Evolutionary conservation across 2,329 filamentous ascomycete genomes (phyloP).

Genomic region (Sclerotinia glacialis): DNA sequence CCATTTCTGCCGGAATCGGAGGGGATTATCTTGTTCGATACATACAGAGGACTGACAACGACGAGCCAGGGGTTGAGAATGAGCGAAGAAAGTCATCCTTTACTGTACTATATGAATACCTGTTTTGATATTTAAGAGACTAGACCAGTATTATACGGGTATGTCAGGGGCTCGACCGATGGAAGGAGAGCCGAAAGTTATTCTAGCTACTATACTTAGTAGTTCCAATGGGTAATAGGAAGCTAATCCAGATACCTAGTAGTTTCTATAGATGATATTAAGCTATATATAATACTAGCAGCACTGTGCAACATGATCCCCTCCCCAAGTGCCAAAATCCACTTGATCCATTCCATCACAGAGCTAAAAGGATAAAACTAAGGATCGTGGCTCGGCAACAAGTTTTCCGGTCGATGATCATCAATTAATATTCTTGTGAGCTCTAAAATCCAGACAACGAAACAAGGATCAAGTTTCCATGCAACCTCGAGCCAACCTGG

Average conservation of each 20-base stretch:
- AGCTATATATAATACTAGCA: not conserved
- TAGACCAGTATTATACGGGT: not conserved
- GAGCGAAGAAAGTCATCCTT: slow-evolving; percentile 18
- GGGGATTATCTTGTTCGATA: slow-evolving; percentile 59
- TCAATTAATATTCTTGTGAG: not conserved
- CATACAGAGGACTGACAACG: slow-evolving; percentile 28
- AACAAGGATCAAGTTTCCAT: not conserved
- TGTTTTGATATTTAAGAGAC: not conserved
- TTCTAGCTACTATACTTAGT: not conserved
- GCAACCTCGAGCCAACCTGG: not conserved
- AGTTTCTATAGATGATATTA: not conserved
- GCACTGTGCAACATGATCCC: not conserved
- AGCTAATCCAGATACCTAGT: not conserved
- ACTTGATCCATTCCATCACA: not conserved
- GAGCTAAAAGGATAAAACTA: not conserved
- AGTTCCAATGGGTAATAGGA: not conserved
- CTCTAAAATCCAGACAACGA: not conserved
- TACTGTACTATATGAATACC: slow-evolving; percentile 17
- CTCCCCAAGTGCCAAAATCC: not conserved
- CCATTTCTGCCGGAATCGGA: slow-evolving; percentile 56
- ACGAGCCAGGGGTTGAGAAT: not conserved
- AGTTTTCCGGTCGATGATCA: not conserved
- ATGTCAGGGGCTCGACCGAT: not conserved
- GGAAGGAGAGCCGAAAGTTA: not conserved
- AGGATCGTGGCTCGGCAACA: not conserved